Evolutionary conservation across 208 protist species (phyloP), one percentile per base, ranked within the genome.

Genomic region (Phytomonas serpens): DNA sequence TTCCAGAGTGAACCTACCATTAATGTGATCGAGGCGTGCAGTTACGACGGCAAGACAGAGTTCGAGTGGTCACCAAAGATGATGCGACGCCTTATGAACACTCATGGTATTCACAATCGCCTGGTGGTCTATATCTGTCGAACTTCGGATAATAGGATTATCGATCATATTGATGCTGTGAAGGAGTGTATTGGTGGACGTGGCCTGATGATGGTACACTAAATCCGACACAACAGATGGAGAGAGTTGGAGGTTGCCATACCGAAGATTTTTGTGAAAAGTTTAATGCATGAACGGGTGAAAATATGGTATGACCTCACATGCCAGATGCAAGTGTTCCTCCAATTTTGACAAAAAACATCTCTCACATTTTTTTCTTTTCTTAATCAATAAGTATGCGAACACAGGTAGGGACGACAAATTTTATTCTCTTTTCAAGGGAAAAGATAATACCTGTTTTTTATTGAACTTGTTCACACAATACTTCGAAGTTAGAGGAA

Each of bases 51-150:
- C 34, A 90, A 90, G 72, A 93, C 85, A 32, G 86, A 97, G 77
- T 94, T 95, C 72, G 92, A 97, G 76, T 97, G 92, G 92, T 95
- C 89, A 57, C 92, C 92, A 5, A 94, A 95, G 77, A 97, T 97
- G 92, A 94, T 97, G 87, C 83, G 92, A 4, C 85, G 88, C 4
- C 71, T 95, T 23, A 68, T 94, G 65, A 93, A 93, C 77, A 84
- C 85, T 27, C 88, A 94, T 67, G 88, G 89, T 42, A 92, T 96
- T 73, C 88, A 94, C 73, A 94, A 94, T 74, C 83, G 89, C n/a
- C 75, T 95, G 57, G 81, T 92, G 42, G 78, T 97, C 19, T 94
- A 94, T 64, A 83, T 93, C 13, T 93, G 87, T 72, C 77, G 89
- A 29, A 95, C 92, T 13, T 85, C 88, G 5, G 92, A 97, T 71